Percentiles rank a stretch among this genome's conserved stretches.
phyloP scores from a whole-genome alignment of 352 stramenopile species.

The Globisporangium abappressorium region DNA sequence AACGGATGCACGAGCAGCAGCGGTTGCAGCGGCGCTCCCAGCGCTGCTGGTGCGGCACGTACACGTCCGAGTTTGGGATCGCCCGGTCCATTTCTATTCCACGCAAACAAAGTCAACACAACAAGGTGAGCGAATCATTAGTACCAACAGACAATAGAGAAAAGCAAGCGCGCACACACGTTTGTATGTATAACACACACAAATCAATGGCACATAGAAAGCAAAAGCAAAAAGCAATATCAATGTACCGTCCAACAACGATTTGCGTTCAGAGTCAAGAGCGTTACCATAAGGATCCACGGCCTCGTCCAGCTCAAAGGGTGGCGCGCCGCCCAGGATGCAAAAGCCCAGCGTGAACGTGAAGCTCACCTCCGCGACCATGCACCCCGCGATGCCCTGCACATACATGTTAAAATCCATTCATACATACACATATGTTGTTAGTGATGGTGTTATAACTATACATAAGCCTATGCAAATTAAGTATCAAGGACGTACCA shows the following conservation, averaged over 20 bases:
- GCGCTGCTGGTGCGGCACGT: constrained; percentile 71
- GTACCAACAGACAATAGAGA: neutral
- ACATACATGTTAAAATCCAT: neutral
- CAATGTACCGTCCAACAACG: constrained; percentile 68
- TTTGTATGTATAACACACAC: constrained; percentile 1
- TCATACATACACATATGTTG: neutral
- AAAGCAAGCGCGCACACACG: neutral
- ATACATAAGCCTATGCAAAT: too few species aligned
- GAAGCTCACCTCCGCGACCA: constrained; percentile 73
- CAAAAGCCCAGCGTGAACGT: constrained; percentile 70
- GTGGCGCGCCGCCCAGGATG: constrained; percentile 45
- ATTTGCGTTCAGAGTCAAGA: constrained; percentile 69
- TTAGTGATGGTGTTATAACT: neutral
- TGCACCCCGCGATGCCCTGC: constrained; percentile 48
- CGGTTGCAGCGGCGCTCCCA: constrained; percentile 77
- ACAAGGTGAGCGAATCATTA: neutral
- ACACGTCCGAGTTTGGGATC: constrained; percentile 75
- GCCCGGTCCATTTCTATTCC: constrained; percentile 44
- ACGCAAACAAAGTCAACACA: constrained; percentile 1
- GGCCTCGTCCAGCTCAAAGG: constrained; percentile 25
- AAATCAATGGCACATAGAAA: constrained; percentile 9
- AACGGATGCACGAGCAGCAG: constrained; percentile 79
- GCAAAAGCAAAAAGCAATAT: constrained; percentile 9
- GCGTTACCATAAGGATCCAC: constrained; percentile 65
- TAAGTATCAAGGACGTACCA: constrained; percentile 33